Evolutionary conservation across 352 stramenopile genomes (phyloP).

Genomic region (Blastocystis sp.): DNA sequence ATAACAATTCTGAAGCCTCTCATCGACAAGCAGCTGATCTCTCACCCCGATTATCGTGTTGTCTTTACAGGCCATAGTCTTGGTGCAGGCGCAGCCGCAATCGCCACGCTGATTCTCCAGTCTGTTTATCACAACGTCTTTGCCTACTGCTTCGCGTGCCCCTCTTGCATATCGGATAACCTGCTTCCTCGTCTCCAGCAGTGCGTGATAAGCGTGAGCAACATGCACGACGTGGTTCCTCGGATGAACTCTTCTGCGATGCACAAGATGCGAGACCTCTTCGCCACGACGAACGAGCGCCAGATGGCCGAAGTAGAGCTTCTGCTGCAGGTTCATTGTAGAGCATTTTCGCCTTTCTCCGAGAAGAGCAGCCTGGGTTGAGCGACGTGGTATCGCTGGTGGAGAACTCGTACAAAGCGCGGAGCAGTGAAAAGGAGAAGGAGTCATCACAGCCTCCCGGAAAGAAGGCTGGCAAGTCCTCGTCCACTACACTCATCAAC

Average conservation of each 20-base stretch:
- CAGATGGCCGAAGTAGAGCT: neutral
- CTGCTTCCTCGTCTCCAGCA: neutral
- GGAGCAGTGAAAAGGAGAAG: too few species aligned
- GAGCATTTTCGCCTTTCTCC: neutral
- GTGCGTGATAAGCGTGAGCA: neutral
- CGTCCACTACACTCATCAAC: neutral
- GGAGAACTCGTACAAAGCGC: neutral
- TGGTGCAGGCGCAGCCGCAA: slow-evolving; percentile 5
- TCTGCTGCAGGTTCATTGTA: neutral
- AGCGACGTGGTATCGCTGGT: neutral
- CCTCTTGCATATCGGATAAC: neutral
- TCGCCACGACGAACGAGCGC: neutral
- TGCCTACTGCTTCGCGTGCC: slow-evolving; percentile 35
- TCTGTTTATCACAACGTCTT: neutral
- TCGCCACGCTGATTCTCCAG: slow-evolving; percentile 33
- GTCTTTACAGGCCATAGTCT: slow-evolving; percentile 45
- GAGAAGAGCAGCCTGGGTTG: neutral
- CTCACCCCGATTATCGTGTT: slow-evolving; percentile 11
- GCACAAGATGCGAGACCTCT: neutral
- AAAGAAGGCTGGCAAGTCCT: too few species aligned
- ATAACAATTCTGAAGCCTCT: slow-evolving; percentile 18
- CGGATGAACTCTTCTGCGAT: slow-evolving; percentile 45
- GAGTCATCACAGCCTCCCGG: too few species aligned
- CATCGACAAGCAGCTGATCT: neutral
- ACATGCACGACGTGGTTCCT: slow-evolving; percentile 37